Percentiles rank a stretch among this genome's conserved stretches.
These are phyloP conservation scores for Naganishia albida DNA, from an alignment of 1,284 basidiomycete species.

Conservation along the genomic window DNA sequence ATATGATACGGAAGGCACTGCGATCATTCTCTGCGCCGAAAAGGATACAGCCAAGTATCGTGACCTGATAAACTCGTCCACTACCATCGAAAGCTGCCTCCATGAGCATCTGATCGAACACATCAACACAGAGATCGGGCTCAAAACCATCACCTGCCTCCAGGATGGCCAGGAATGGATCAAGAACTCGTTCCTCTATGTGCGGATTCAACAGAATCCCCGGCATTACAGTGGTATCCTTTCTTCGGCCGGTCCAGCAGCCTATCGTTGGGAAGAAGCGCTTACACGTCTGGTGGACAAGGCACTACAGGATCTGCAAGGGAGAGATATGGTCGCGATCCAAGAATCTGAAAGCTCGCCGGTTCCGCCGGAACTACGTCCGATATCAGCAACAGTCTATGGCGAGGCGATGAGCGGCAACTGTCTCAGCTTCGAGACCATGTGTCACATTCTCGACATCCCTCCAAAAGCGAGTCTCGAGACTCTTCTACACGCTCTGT, in stretches of 20 bases:
- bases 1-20: conserved; percentile 66
- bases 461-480: conserved; percentile 34
- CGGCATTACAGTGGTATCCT: conserved; percentile 61
- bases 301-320: conserved; percentile 63
- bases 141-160: conserved; percentile 72
- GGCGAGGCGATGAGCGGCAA: conserved; percentile 24
- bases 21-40: conserved; percentile 16
- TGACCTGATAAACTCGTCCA: conserved; percentile 55
- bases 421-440: conserved; percentile 31
- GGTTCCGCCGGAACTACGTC: conserved; percentile 40
- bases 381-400: conserved; percentile 16
- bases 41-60: conserved; percentile 37
- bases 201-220: conserved; percentile 80
- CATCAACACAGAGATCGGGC: conserved; percentile 85
- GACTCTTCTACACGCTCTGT: conserved; percentile 28
- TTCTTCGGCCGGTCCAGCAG: conserved; percentile 60
- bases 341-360: conserved; percentile 46
- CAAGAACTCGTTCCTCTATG: conserved; percentile 74
- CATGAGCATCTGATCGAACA: conserved; percentile 83
- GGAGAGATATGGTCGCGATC: conserved; percentile 63
- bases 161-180: conserved; percentile 72
- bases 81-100: conserved; percentile 77
- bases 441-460: conserved; percentile 40
- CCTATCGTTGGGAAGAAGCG: conserved; percentile 60
- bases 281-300: conserved; percentile 33